phyloP scores from a whole-genome alignment of 352 stramenopile species.

The Pythium monospermum region DNA sequence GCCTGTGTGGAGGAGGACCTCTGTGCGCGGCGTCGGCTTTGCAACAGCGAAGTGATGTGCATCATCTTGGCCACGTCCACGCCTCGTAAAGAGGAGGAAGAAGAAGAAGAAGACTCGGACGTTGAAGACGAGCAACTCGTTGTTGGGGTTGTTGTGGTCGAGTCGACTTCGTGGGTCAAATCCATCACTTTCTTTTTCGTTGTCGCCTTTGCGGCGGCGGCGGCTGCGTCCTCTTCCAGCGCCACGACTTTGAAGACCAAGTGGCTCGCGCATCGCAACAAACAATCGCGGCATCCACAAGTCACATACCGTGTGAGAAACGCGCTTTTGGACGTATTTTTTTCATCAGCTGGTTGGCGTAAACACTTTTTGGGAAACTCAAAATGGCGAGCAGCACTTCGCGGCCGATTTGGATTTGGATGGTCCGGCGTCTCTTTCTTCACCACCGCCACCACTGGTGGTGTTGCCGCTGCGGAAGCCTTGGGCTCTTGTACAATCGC shows the following conservation, averaged over 20 bases:
- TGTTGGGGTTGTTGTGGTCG: background rate
- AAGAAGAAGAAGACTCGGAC: background rate
- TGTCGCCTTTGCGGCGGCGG: background rate
- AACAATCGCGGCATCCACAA: constrained; percentile 21
- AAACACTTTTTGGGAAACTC: too few species aligned
- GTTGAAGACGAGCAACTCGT: background rate
- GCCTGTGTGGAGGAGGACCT: too few species aligned
- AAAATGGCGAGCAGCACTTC: too few species aligned
- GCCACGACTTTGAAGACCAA: constrained; percentile 5
- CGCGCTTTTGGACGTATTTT: background rate
- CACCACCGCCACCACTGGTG: too few species aligned
- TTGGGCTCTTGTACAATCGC: too few species aligned
- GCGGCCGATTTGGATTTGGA: too few species aligned
- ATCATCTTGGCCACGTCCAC: constrained; percentile 4
- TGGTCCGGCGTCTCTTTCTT: too few species aligned
- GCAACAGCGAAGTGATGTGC: constrained; percentile 1
- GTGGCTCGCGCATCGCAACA: constrained; percentile 22
- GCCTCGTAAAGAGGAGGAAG: background rate
- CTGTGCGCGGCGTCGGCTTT: background rate
- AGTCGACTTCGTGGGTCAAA: background rate
- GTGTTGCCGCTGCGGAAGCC: too few species aligned
- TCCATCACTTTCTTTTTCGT: background rate
- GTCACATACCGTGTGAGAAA: constrained; percentile 14
- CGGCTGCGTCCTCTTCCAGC: constrained; percentile 1
- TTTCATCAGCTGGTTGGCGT: too few species aligned